phyloP scores from a whole-genome alignment of 2,329 filamentous ascomycete genomes.

The Aspergillus sp. region DNA sequence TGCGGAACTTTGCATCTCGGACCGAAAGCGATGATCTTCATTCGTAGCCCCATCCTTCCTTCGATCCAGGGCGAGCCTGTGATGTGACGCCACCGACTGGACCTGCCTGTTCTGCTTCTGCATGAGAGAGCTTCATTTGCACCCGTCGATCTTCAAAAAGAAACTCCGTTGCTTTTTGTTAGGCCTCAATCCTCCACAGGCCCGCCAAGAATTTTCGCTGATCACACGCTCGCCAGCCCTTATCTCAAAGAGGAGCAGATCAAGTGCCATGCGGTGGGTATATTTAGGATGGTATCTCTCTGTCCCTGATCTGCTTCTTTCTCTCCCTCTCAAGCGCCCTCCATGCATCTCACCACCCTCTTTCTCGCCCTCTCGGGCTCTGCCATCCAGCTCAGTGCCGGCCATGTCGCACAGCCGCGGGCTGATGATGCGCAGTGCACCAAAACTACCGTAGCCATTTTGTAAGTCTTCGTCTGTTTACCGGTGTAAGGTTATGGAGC shows the following conservation, averaged over 20 bases:
- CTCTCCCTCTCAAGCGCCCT: neutral
- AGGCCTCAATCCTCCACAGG: too few species aligned
- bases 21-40: neutral
- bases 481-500: neutral
- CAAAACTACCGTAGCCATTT: conserved; percentile 34
- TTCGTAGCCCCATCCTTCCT: neutral
- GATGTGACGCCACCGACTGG: conserved; percentile 1
- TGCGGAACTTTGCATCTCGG: neutral
- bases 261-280: neutral
- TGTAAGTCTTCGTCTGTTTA: conserved; percentile 22
- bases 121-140: neutral
- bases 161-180: neutral
- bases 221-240: conserved; percentile 6
- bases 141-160: neutral
- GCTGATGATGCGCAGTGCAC: conserved; percentile 23
- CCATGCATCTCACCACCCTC: conserved; percentile 6
- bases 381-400: conserved; percentile 1
- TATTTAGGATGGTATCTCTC: neutral
- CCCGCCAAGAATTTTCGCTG: conserved; percentile 1
- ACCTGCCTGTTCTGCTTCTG: conserved; percentile 1
- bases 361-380: neutral
- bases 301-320: neutral
- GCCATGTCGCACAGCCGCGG: conserved; percentile 21
- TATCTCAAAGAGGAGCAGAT: neutral
- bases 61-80: neutral